These are phyloP conservation scores for Vachellia collinsii DNA, from an alignment of 306 rosid species.

Conservation along the genomic window DNA sequence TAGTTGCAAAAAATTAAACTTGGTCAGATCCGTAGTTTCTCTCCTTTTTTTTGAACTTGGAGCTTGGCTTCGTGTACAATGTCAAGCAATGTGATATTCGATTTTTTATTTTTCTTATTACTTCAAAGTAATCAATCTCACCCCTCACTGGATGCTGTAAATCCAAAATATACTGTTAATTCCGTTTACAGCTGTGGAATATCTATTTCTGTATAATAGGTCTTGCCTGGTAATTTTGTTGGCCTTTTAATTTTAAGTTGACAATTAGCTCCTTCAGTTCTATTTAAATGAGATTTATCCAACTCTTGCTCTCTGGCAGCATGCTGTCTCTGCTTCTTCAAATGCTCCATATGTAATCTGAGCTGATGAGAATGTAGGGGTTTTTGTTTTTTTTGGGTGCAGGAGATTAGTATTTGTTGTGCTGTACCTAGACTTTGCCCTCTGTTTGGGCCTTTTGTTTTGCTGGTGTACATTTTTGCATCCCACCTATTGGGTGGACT, in stretches of 20 bases:
- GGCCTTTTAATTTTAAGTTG: slow-evolving; percentile 8
- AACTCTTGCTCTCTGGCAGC: not conserved
- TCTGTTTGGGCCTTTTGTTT: not conserved
- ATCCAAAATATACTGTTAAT: slow-evolving; percentile 25
- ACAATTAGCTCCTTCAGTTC: not conserved
- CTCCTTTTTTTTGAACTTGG: slow-evolving; percentile 2
- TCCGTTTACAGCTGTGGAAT: slow-evolving; percentile 25
- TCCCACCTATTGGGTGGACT: not conserved
- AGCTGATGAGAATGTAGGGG: not conserved
- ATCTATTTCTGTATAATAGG: slow-evolving; percentile 24
- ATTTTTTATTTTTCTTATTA: slow-evolving; percentile 19
- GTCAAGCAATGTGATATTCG: slow-evolving; percentile 22
- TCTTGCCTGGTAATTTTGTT: slow-evolving; percentile 21
- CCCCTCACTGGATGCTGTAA: slow-evolving; percentile 24
- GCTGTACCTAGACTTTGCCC: not conserved
- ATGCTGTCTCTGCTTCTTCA: not conserved
- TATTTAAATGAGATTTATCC: not conserved
- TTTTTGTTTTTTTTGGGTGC: too few species aligned
- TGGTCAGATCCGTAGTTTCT: slow-evolving; percentile 29
- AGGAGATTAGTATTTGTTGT: too few species aligned
- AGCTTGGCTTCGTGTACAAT: slow-evolving; percentile 10
- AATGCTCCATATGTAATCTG: not conserved
- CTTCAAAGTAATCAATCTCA: not conserved
- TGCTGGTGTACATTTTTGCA: not conserved
- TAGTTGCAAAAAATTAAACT: slow-evolving; percentile 25